Evolutionary conservation across 352 stramenopile species (phyloP), one percentile per base, ranked within the genome.

Genomic region (Phytophthora citricola): DNA sequence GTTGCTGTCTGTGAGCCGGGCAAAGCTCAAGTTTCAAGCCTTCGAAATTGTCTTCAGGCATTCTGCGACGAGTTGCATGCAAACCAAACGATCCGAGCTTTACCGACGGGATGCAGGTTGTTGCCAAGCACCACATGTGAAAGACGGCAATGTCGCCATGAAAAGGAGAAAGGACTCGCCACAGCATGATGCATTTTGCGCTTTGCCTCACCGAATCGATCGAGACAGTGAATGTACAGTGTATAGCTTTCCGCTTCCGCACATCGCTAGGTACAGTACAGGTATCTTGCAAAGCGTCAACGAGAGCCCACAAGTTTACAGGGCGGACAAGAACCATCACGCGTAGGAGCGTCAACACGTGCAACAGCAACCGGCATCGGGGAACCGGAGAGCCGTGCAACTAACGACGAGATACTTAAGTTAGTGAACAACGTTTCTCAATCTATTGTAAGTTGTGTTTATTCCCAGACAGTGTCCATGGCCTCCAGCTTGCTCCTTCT

Each of bases 141-240:
- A 36, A 36, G 27, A 39, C 52, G 32, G 53, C 50, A 31, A 39
- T 10, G 53, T 61, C 41, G 15, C 43, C 17, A 32, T 27, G 36
- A 47, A 17, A 29, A 34, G 26, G 50, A 57, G 22, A 55, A 44
- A 44, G 31, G 31, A 55, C 31, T 32, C 17, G 27, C 22, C 9
- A n/a, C 11, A 56, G 24, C 32, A 36, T 44, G 29, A 49, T 52
- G 41, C 29, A 44, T 31, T 36, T 60, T 61, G 41, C 17, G 53
- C 40, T 57, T 57, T 57, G 50, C 50, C 17, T 50, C 52, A 59
- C 26, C 39, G 52, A 59, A 59, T 34, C 52, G n/a, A 50, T 50
- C 26, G 24, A 49, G 40, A 32, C 39, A 50, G 49, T 55, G 32
- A 10, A 39, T 5, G 43, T 31, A 50, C 43, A 49, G 4, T 46